A percentile compares a stretch with the other conserved stretches of the same genome.
Evolutionary conservation across 768 basidiomycete species (phyloP).

Genomic region (Leccinum incarnatum): DNA sequence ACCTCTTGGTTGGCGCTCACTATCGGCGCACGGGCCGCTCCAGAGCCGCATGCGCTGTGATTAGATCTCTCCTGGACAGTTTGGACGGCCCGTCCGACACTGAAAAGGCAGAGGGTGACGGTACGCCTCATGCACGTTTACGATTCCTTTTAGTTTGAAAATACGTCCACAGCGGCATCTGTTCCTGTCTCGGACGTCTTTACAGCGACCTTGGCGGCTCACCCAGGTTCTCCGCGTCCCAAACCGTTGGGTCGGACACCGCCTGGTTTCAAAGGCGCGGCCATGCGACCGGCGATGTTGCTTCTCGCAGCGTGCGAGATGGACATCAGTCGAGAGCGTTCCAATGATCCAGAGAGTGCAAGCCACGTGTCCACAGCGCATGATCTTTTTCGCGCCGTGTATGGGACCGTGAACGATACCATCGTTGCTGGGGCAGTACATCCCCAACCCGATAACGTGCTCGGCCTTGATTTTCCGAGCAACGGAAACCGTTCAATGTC

Average conservation of each 20-base stretch:
- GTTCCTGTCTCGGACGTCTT: slow-evolving; percentile 8
- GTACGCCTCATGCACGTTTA: slow-evolving; percentile 21
- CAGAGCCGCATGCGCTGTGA: slow-evolving; percentile 28
- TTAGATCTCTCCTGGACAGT: slow-evolving; percentile 24
- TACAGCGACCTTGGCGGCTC: slow-evolving; percentile 7
- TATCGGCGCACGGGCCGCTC: slow-evolving; percentile 34
- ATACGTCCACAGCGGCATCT: slow-evolving; percentile 11
- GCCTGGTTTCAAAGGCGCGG: slow-evolving; percentile 14
- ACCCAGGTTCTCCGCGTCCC: slow-evolving; percentile 5
- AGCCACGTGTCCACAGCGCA: slow-evolving; percentile 22
- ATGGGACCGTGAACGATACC: slow-evolving; percentile 24
- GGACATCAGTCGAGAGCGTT: slow-evolving; percentile 30
- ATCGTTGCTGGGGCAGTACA: slow-evolving; percentile 18
- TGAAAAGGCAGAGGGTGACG: slow-evolving; percentile 24
- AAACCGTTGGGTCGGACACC: slow-evolving; percentile 7
- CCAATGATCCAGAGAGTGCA: slow-evolving; percentile 18
- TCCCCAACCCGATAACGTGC: slow-evolving; percentile 16
- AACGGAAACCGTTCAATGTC: slow-evolving; percentile 3
- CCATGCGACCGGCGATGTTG: slow-evolving; percentile 28
- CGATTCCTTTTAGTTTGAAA: slow-evolving; percentile 14
- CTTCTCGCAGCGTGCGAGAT: slow-evolving; percentile 33
- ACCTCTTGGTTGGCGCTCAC: slow-evolving; percentile 31
- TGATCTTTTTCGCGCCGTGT: slow-evolving; percentile 31
- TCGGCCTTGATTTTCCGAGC: slow-evolving; percentile 27
- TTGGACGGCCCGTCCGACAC: slow-evolving; percentile 5